Evolutionary conservation across 208 protist species (phyloP).

Genomic region (Borovskyia barvae): DNA sequence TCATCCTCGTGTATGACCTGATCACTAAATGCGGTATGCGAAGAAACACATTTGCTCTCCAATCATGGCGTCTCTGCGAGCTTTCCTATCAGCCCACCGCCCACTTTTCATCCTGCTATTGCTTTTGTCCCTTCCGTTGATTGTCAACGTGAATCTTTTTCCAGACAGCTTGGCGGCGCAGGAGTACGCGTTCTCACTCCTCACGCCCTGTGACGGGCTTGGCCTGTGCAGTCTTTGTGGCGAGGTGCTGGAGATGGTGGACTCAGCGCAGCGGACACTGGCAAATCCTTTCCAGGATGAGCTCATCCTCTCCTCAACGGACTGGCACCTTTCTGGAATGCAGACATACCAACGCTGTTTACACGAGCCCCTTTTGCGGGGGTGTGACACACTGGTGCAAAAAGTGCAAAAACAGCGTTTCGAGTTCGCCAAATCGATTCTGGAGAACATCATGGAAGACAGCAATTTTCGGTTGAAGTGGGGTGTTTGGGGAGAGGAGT

Average conservation of each 20-base stretch:
- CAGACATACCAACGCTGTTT: slow-evolving; percentile 16
- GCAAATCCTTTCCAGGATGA: slow-evolving; percentile 14
- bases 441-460: slow-evolving; percentile 18
- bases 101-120: slow-evolving; percentile 5
- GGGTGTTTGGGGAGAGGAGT: slow-evolving; percentile 20
- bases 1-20: background rate
- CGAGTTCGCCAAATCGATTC: slow-evolving; percentile 17
- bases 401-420: slow-evolving; percentile 19
- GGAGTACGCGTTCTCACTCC: slow-evolving; percentile 22
- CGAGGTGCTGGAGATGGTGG: slow-evolving; percentile 28
- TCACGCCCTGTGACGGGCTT: slow-evolving; percentile 11
- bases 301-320: slow-evolving; percentile 9
- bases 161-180: slow-evolving; percentile 19
- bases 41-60: too few relatives aligned
- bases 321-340: slow-evolving; percentile 7
- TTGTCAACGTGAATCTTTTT: slow-evolving; percentile 7
- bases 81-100: background rate
- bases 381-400: slow-evolving; percentile 29
- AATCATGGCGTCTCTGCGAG: slow-evolving; percentile 1
- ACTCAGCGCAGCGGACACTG: slow-evolving; percentile 11
- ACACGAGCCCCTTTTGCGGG: slow-evolving; percentile 14
- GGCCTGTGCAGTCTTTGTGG: slow-evolving; percentile 29
- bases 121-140: slow-evolving; percentile 14
- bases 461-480: slow-evolving; percentile 11
- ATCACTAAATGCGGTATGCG: too few relatives aligned